phyloP scores from a whole-genome alignment of 2,329 filamentous ascomycete species.

The Myotisia sp. region DNA sequence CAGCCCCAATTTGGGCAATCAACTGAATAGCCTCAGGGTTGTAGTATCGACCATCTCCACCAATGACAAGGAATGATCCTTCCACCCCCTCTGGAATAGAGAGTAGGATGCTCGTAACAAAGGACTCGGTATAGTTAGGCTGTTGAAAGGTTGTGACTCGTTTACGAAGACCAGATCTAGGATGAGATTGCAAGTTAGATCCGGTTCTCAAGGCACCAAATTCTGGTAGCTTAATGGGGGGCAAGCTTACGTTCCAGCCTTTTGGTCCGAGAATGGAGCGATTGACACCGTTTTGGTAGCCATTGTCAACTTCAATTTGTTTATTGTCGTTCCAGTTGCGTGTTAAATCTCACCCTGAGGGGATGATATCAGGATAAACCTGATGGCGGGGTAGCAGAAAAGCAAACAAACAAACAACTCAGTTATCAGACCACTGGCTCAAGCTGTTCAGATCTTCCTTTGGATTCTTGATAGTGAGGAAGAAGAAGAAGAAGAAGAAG shows the following conservation, averaged over 20 bases:
- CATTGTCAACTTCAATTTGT: conserved; percentile 45
- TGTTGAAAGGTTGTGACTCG: conserved; percentile 98
- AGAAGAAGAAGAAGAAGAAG: not conserved
- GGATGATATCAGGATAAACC: not conserved
- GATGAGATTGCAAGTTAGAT: conserved; percentile 13
- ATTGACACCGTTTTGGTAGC: conserved; percentile 65
- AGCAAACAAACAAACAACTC: too few relatives aligned
- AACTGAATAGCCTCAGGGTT: conserved; percentile 93
- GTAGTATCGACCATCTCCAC: conserved; percentile 91
- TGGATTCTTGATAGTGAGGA: not conserved
- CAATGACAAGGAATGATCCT: conserved; percentile 84
- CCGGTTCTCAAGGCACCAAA: not conserved
- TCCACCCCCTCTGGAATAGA: conserved; percentile 91
- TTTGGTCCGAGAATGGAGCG: conserved; percentile 85
- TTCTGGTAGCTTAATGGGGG: not conserved
- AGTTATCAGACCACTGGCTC: too few relatives aligned
- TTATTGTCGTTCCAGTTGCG: too few relatives aligned
- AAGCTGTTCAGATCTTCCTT: not conserved
- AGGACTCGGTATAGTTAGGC: conserved; percentile 88
- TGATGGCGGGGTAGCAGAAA: too few relatives aligned
- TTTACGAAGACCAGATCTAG: conserved; percentile 91
- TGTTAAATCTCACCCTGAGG: too few relatives aligned
- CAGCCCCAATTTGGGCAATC: conserved; percentile 92
- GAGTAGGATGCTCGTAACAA: conserved; percentile 82
- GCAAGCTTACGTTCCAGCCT: conserved; percentile 84